A percentile compares a stretch with the other conserved stretches of the same genome.
Conservation (phyloP, 768 basidiomycete species). For the Phanerochaete carnosa region DNA sequence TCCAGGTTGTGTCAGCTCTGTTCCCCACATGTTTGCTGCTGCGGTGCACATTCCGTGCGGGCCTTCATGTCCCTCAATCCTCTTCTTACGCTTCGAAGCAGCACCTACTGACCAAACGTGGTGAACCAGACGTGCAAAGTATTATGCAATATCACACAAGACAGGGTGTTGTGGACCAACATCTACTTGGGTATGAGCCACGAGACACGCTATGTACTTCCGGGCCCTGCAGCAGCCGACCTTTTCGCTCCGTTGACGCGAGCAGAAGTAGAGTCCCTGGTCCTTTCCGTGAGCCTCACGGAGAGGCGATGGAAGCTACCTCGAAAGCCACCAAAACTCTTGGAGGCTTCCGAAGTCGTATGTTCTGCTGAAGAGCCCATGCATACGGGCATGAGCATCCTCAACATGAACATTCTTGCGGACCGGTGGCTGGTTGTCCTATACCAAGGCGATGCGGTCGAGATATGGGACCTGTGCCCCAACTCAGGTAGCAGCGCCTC, state of each 20-base stretch:
- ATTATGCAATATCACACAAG: background rate
- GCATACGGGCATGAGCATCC: conserved; percentile 17
- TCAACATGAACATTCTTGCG: conserved; percentile 38
- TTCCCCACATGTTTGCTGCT: background rate
- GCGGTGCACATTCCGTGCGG: no score
- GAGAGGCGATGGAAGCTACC: background rate
- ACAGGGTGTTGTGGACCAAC: background rate
- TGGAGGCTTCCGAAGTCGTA: background rate
- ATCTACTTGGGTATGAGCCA: background rate
- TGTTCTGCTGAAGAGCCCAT: background rate
- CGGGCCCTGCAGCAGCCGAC: background rate
- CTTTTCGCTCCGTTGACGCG: background rate
- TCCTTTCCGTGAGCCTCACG: background rate
- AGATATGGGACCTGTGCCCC: conserved; percentile 37
- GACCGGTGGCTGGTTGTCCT: conserved; percentile 48
- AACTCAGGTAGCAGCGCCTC: background rate
- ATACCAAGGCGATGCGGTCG: conserved; percentile 38
- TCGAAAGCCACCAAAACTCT: background rate
- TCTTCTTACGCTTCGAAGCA: no score
- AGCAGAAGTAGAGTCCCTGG: background rate
- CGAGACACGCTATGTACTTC: background rate
- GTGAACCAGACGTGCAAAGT: conserved; percentile 4
- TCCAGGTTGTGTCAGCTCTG: no score
- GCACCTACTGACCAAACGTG: background rate
- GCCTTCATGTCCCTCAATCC: no score